These are phyloP conservation scores for Botrytis aclada DNA, from an alignment of 2,329 filamentous ascomycete genomes.

Conservation along the genomic window DNA sequence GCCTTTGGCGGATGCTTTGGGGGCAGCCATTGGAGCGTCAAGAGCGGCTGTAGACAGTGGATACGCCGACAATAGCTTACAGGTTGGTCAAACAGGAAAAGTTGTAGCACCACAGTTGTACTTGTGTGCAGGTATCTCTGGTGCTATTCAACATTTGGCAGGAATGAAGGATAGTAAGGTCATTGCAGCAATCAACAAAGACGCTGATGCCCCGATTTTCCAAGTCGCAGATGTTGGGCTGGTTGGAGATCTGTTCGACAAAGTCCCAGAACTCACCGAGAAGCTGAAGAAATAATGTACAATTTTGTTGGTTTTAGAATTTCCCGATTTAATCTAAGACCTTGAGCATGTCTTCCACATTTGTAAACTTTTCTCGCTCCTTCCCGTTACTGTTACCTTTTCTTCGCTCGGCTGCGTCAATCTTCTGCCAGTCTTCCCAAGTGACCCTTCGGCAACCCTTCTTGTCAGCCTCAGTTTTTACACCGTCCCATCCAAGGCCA, in stretches of 20 bases:
- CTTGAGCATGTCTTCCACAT: conserved; percentile 55
- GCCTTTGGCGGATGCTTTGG: conserved; percentile 85
- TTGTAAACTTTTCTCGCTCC: conserved; percentile 68
- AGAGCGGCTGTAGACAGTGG: conserved; percentile 94
- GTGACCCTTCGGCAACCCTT: conserved; percentile 61
- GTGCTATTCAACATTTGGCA: conserved; percentile 95
- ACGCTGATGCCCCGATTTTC: conserved; percentile 95
- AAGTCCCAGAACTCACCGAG: conserved; percentile 92
- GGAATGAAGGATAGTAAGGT: conserved; percentile 99
- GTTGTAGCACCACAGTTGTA: conserved; percentile 96
- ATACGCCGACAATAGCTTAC: conserved; percentile 96
- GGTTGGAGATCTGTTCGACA: conserved; percentile 92
- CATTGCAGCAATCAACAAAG: conserved; percentile 98
- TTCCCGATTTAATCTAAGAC: conserved; percentile 42
- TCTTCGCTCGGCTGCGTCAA: conserved; percentile 73
- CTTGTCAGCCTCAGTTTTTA: conserved; percentile 58
- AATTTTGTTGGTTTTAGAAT: conserved; percentile 23
- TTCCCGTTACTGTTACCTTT: conserved; percentile 68
- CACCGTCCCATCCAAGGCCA: conserved; percentile 70
- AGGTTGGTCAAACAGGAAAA: conserved; percentile 98
- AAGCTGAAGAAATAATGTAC: conserved; percentile 65
- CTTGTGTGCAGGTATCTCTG: conserved; percentile 91
- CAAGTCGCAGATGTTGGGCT: conserved; percentile 95
- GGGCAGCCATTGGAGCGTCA: conserved; percentile 93
- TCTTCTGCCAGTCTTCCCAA: conserved; percentile 84